Evolutionary conservation across 352 stramenopile species (phyloP), one percentile per base, ranked within the genome.

Genomic region (Phytophthora pinifolia): DNA sequence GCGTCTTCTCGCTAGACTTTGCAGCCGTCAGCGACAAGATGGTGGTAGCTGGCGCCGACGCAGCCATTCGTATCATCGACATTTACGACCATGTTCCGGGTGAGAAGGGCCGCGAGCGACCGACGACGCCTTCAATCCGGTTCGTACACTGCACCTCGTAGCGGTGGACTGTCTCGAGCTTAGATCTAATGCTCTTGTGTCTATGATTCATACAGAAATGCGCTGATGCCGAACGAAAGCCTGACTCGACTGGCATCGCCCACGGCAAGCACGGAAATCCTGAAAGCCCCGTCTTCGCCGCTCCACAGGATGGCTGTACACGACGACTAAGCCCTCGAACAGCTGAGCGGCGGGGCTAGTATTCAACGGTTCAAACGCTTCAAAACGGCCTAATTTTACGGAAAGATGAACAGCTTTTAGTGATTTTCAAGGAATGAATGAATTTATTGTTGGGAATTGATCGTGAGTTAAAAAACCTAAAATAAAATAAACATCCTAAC

Each of bases 21-120:
- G 63, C 76, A 9, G 70, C 82, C 1, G 48, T 63, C 7, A 81
- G 76, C 18, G 75, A 90, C 59, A 95, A 96, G 52, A 77, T 96
- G 59, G 86, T 90, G 3, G 85, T 96, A 27, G 86, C 78, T 22
- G 85, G 88, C 4, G 88, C 84, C 12, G 86, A 96, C 44, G 68
- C 83, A 7, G 85, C 86, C 7, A 96, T 96, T 65, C 82, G 88
- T 22, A 94, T 96, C 59, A 94, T 96, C 43, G 85, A 96, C 53
- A 77, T 96, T 20, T 86, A 93, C 59, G 81, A 94, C 59, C 76
- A 86, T 37, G 48, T 86, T 30, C 74, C 76, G 12, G 76, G 78
- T 25, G 78, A 89, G 45, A 91, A 84, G 42, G 69, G 54, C 6
- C 80, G 84, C 32, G 84, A 94, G 46, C 73, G 77, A 14, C 82